Evolutionary conservation across 352 stramenopile genomes (phyloP).

Genomic region (Phytophthora sansomeana): DNA sequence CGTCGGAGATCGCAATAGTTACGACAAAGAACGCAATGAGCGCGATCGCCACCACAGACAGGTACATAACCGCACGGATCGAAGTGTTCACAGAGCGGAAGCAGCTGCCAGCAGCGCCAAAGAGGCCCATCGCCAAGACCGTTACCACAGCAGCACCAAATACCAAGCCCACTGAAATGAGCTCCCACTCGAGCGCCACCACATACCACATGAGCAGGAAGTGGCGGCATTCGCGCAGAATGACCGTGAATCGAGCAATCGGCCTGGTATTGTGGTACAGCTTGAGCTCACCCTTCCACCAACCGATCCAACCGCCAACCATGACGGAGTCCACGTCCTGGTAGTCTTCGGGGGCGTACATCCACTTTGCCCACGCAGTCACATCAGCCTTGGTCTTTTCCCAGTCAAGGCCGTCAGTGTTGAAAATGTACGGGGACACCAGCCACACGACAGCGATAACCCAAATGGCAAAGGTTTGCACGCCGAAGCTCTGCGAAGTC

Average conservation of each 20-base stretch:
- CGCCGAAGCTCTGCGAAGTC: slow-evolving; percentile 78
- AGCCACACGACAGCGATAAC: slow-evolving; percentile 79
- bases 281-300: slow-evolving; percentile 84
- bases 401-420: slow-evolving; percentile 87
- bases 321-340: slow-evolving; percentile 72
- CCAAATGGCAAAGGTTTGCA: slow-evolving; percentile 87
- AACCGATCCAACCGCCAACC: slow-evolving; percentile 78
- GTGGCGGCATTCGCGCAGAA: slow-evolving; percentile 81
- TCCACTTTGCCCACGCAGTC: slow-evolving; percentile 77
- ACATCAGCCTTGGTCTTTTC: slow-evolving; percentile 88
- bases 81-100: slow-evolving; percentile 49
- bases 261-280: slow-evolving; percentile 76
- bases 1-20: slow-evolving; percentile 45
- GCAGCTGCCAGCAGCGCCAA: slow-evolving; percentile 41
- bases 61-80: slow-evolving; percentile 63
- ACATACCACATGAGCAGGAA: slow-evolving; percentile 90
- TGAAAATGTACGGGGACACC: slow-evolving; percentile 85
- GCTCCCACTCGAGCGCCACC: slow-evolving; percentile 71
- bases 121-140: slow-evolving; percentile 61
- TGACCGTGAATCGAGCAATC: slow-evolving; percentile 77
- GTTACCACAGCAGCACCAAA: slow-evolving; percentile 63
- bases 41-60: slow-evolving; percentile 46
- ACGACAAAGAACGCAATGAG: slow-evolving; percentile 62
- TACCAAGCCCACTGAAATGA: slow-evolving; percentile 60
- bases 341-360: slow-evolving; percentile 78